Percentiles rank a stretch among this genome's conserved stretches.
Evolutionary conservation across 257 asterid genomes (phyloP).

Genomic region (Jasminum sambac): DNA sequence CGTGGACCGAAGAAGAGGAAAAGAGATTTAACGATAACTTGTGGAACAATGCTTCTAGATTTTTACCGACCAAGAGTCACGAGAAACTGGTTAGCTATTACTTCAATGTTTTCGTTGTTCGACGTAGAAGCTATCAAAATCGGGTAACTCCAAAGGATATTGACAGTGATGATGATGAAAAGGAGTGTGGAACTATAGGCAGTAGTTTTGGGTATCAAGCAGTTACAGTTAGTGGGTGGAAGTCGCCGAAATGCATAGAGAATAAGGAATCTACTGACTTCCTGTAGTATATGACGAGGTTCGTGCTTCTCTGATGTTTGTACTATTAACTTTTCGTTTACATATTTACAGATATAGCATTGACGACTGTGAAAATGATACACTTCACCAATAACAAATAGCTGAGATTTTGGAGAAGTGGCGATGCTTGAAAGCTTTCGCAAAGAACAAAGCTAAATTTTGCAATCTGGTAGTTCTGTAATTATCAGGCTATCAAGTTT

Average conservation of each 20-base stretch:
- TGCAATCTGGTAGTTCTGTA: not conserved
- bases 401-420: not conserved
- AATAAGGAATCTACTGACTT: constrained; percentile 46
- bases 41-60: constrained; percentile 41
- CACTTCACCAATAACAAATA: not conserved
- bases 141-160: constrained; percentile 63
- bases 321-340: not conserved
- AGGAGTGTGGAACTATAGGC: constrained; percentile 60
- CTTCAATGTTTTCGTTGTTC: constrained; percentile 60
- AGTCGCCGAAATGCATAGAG: constrained; percentile 40
- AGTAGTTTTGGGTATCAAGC: constrained; percentile 54
- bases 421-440: not conserved
- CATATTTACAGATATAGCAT: not conserved
- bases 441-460: not conserved
- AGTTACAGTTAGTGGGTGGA: constrained; percentile 35
- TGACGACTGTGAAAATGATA: not conserved
- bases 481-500: not conserved
- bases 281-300: not conserved
- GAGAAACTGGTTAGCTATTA: constrained; percentile 66
- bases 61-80: constrained; percentile 57
- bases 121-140: constrained; percentile 74
- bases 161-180: constrained; percentile 88
- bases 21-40: constrained; percentile 51
- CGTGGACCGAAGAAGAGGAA: constrained; percentile 73
- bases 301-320: not conserved